These are phyloP conservation scores for Helichrysum umbraculigerum DNA, from an alignment of 129 eudicot genomes.

Conservation along the genomic window DNA sequence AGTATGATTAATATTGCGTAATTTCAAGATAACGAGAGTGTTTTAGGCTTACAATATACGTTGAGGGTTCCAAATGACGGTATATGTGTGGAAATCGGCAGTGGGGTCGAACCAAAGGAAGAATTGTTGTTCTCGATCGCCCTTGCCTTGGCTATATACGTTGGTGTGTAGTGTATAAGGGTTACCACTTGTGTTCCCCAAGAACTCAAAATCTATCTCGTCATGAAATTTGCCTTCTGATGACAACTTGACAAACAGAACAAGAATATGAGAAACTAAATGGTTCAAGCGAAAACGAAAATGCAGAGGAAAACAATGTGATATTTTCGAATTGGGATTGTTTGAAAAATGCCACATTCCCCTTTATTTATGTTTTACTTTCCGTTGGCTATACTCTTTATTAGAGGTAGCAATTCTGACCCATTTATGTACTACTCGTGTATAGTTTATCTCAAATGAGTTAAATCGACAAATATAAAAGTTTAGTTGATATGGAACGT, in stretches of 20 bases:
- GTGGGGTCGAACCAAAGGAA: constrained; percentile 78
- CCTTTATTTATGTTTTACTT: no score
- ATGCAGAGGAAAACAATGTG: no score
- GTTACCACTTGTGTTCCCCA: constrained; percentile 59
- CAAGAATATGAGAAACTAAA: neutral
- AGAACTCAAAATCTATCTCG: constrained; percentile 66
- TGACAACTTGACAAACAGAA: constrained; percentile 46
- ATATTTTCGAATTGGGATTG: neutral
- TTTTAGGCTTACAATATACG: constrained; percentile 54
- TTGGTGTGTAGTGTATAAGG: constrained; percentile 69
- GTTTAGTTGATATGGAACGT: no score
- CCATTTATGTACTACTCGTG: no score
- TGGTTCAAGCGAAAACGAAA: neutral
- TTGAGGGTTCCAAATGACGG: constrained; percentile 61
- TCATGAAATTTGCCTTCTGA: constrained; percentile 56
- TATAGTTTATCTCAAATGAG: no score
- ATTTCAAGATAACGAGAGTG: neutral
- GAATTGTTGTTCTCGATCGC: constrained; percentile 59
- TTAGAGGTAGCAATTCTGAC: no score
- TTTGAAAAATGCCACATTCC: no score
- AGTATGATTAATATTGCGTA: neutral
- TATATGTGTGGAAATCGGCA: constrained; percentile 54
- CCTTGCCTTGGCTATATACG: constrained; percentile 62
- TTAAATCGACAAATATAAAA: no score
- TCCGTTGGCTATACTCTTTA: no score